Percentiles rank a stretch among this genome's conserved stretches.
phyloP scores from a whole-genome alignment of 1,139 yeast genomes.

The Taphrina sp. region DNA sequence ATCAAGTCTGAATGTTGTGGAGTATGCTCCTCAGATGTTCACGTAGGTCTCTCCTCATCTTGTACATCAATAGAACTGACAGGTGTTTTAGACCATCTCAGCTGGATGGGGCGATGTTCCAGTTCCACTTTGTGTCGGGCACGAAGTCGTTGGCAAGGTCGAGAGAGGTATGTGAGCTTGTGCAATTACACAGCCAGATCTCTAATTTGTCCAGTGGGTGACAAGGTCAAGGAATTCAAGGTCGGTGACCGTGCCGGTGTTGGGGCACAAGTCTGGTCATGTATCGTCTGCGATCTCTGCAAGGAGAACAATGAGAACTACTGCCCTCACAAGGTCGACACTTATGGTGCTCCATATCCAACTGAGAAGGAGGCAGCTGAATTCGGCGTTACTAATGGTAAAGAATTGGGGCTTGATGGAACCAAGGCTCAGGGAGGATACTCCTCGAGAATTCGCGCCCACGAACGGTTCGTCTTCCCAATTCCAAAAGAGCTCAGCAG shows the following conservation, averaged over 20 bases:
- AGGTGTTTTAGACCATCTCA: conserved; percentile 42
- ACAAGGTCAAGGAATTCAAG: conserved; percentile 46
- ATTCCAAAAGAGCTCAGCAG: conserved; percentile 56
- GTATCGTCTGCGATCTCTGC: conserved; percentile 55
- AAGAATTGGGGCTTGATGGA: conserved; percentile 39
- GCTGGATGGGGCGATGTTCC: conserved; percentile 48
- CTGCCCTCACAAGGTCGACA: conserved; percentile 49
- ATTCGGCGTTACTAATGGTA: conserved; percentile 26
- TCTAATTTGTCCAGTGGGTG: conserved; percentile 49
- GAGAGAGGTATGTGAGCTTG: conserved; percentile 44
- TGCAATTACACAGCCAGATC: too few relatives aligned
- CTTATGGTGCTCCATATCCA: conserved; percentile 45
- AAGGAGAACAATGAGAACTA: conserved; percentile 52
- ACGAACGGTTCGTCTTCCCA: conserved; percentile 55
- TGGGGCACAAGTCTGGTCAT: conserved; percentile 57
- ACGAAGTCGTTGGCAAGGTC: conserved; percentile 60
- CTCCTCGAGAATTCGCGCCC: conserved; percentile 57
- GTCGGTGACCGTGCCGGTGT: conserved; percentile 64
- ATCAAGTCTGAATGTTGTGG: conserved; percentile 53
- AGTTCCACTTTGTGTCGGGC: conserved; percentile 49
- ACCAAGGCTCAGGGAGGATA: conserved; percentile 58
- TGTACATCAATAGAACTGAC: not conserved
- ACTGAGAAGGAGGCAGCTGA: conserved; percentile 29
- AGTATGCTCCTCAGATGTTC: conserved; percentile 62
- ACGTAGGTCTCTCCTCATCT: conserved; percentile 37